These are phyloP conservation scores for Immersiella caudata DNA, from an alignment of 495 filamentous ascomycete species.

Conservation along the genomic window DNA sequence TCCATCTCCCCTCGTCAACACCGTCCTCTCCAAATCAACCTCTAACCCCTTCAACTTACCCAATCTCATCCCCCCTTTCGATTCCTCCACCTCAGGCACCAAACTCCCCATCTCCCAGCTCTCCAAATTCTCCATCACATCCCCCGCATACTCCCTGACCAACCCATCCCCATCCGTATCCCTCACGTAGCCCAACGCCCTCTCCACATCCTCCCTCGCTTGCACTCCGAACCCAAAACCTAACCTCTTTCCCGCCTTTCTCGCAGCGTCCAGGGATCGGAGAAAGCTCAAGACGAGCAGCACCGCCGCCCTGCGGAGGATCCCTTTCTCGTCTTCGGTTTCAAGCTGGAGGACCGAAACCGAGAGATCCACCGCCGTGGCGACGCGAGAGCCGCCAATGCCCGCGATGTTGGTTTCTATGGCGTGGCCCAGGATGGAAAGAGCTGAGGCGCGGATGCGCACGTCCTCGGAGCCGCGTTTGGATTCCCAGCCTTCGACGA, in stretches of 20 bases:
- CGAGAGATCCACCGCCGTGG: conserved; percentile 66
- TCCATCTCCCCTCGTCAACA: conserved; percentile 13
- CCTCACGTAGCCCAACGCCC: conserved; percentile 66
- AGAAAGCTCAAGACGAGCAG: conserved; percentile 69
- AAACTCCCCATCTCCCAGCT: conserved; percentile 64
- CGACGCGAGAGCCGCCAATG: conserved; percentile 56
- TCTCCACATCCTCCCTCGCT: conserved; percentile 63
- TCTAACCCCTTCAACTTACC: conserved; percentile 49
- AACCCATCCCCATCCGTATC: conserved; percentile 71
- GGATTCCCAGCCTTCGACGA: conserved; percentile 74
- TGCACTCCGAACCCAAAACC: conserved; percentile 65
- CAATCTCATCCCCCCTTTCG: conserved; percentile 18
- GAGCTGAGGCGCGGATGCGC: conserved; percentile 73
- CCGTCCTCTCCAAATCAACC: conserved; percentile 35
- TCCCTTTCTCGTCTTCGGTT: conserved; percentile 62
- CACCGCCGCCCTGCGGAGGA: conserved; percentile 73
- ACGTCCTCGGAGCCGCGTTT: conserved; percentile 73
- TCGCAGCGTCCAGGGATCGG: conserved; percentile 62
- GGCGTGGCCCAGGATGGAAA: conserved; percentile 69
- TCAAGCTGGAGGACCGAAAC: conserved; percentile 70
- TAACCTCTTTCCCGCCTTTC: conserved; percentile 52
- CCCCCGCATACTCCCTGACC: conserved; percentile 70
- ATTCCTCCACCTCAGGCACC: conserved; percentile 33
- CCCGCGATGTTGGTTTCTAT: conserved; percentile 69
- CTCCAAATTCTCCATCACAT: conserved; percentile 71